Base-by-base conservation (phyloP, 176 grass and related monocot genomes). In the Lolium perenne region DNA sequence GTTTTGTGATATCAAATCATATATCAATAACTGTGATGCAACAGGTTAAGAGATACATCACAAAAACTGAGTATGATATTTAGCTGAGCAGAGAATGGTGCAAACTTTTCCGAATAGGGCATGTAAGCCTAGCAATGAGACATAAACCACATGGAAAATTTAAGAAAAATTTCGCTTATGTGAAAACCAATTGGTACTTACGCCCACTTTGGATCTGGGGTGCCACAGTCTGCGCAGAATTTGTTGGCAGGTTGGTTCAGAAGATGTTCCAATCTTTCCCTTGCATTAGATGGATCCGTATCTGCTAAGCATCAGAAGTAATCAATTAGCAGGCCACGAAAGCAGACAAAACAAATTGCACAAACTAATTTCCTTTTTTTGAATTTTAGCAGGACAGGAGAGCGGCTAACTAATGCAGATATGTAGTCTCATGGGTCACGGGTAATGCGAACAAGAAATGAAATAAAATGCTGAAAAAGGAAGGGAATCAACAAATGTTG, bases 181-280 rank as follows among this genome's bases (percentile, higher is more conserved):
- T 23, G 21, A 8, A 78, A 55, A 91, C 22, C 6, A 5, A 15
- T 12, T 13, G 54, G 87, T 70, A 90, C 93, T 83, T 92, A 98
- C 94, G 46, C 97, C 97, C 97, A 98, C 93, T 98, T 98, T 14
- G 97, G 97, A 85, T 96, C 94, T 80, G 88, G 88, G 1, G 76
- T 82, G 22, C 94, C 92, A 86, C 94, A 98, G 29, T 98, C 97
- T 51, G 97, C 97, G 5, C 94, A 96, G 70, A 84, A 86, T 85
- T 86, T 91, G 72, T 98, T 98, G 35, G 76, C 87, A 17, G 90
- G 88, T 88, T 94, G 94, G 63, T 82, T 90, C 83, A 95, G 76
- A 45, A 98, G 76, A 86, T 60, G 60, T 84, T 89, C 88, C 79
- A 98, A 82, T 89, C 91, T 96, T 79, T 85, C 80, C 45, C 67